Evolutionary conservation across 768 basidiomycete species (phyloP).

Genomic region (Suillus plorans): DNA sequence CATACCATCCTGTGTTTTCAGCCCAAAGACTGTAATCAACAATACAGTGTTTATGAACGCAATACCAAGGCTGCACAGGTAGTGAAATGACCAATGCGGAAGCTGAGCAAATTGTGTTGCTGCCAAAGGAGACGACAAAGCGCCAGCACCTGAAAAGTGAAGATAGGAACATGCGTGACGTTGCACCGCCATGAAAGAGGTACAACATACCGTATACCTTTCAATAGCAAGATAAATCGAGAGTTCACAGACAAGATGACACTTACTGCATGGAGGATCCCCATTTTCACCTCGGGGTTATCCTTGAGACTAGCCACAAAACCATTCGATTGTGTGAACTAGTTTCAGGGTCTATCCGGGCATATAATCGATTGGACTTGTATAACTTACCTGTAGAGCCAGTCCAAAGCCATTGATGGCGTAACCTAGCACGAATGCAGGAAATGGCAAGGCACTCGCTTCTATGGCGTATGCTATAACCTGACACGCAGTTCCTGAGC

Average conservation of each 20-base stretch:
- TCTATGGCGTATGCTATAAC: constrained; percentile 35
- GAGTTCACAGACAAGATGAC: constrained; percentile 2
- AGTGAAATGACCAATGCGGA: constrained; percentile 40
- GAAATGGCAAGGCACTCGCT: constrained; percentile 44
- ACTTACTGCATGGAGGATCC: constrained; percentile 39
- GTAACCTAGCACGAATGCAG: constrained; percentile 42
- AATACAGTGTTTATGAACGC: constrained; percentile 53
- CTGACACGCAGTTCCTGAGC: constrained; percentile 28
- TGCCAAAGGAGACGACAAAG: constrained; percentile 49
- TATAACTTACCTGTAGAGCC: constrained; percentile 43
- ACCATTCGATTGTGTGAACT: constrained; percentile 51
- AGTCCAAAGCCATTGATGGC: constrained; percentile 44
- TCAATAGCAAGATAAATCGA: neutral
- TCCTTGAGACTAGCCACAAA: constrained; percentile 41
- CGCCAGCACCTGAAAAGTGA: constrained; percentile 39
- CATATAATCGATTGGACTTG: neutral
- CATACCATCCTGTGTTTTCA: constrained; percentile 67
- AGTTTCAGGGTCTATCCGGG: neutral
- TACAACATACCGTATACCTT: neutral
- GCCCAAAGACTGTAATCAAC: constrained; percentile 56
- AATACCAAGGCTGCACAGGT: constrained; percentile 59
- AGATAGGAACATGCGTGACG: neutral
- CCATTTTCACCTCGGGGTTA: constrained; percentile 41
- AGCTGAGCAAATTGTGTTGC: constrained; percentile 50
- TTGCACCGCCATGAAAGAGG: neutral